phyloP scores from a whole-genome alignment of 2,329 filamentous ascomycete genomes.

The Sclerotiophoma versabilis region DNA sequence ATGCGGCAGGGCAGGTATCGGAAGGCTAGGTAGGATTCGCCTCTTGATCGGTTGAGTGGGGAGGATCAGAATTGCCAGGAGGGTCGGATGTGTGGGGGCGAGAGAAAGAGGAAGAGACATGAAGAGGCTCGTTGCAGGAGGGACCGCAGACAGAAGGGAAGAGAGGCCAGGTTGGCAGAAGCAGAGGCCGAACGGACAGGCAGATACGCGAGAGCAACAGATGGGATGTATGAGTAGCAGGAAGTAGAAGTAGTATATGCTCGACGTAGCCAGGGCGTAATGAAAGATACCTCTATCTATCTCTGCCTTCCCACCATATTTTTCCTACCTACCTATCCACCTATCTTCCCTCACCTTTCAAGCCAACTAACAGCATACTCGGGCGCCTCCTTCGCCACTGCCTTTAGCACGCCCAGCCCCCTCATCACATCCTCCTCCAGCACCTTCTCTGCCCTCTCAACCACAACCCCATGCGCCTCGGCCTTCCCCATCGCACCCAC shows the following conservation, averaged over 20 bases:
- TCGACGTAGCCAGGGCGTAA: too few relatives aligned
- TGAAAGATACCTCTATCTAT: too few relatives aligned
- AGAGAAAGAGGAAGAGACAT: not conserved
- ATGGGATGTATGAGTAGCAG: too few relatives aligned
- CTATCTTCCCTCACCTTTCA: not conserved
- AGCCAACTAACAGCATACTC: conserved; percentile 9
- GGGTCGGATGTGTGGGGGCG: not conserved
- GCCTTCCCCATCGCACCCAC: not conserved
- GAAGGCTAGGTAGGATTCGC: conserved; percentile 28
- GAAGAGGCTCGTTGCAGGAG: too few relatives aligned
- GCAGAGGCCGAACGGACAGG: too few relatives aligned
- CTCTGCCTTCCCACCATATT: not conserved
- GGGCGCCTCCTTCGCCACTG: conserved; percentile 6
- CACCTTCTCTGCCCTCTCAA: not conserved
- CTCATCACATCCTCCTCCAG: conserved; percentile 7
- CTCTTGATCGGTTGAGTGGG: not conserved
- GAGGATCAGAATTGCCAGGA: not conserved
- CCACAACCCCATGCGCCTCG: not conserved
- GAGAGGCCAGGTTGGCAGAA: too few relatives aligned
- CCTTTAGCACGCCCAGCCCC: conserved; percentile 1
- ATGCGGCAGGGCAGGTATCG: conserved; percentile 66
- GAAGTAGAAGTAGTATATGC: too few relatives aligned
- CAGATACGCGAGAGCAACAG: too few relatives aligned
- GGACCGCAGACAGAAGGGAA: too few relatives aligned
- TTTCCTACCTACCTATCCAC: not conserved